A percentile compares a stretch with the other conserved stretches of the same genome.
phyloP scores from a whole-genome alignment of 305 asterid species.

The Fraxinus xanthoxyloides region DNA sequence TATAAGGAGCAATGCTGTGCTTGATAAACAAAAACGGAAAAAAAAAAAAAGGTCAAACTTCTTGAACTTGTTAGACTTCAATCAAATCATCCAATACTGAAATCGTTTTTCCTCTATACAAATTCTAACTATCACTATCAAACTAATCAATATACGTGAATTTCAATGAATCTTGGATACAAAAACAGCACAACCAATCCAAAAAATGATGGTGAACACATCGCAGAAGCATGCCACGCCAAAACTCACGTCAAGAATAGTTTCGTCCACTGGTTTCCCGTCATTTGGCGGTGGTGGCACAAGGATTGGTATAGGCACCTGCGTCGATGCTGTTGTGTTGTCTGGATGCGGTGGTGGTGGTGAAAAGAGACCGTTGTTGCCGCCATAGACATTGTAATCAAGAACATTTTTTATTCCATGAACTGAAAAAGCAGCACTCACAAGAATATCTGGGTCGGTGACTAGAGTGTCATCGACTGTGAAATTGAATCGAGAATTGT shows the following conservation, averaged over 20 bases:
- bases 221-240: constrained; percentile 16
- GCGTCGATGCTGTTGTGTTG: neutral
- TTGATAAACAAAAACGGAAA: no score
- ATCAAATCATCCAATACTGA: neutral
- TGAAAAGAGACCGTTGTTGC: neutral
- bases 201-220: neutral
- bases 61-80: neutral
- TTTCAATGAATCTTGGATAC: constrained; percentile 10
- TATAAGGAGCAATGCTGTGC: no score
- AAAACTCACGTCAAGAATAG: neutral
- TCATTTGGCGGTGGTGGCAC: constrained; percentile 1
- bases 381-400: constrained; percentile 45
- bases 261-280: constrained; percentile 10
- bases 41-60: neutral
- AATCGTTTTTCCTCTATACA: neutral
- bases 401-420: constrained; percentile 54
- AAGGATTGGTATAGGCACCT: neutral
- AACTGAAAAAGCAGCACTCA: constrained; percentile 40
- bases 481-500: constrained; percentile 45
- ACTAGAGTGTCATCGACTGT: constrained; percentile 46
- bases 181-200: neutral
- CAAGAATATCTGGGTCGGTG: constrained; percentile 43
- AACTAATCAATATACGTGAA: neutral
- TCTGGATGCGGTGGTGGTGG: constrained; percentile 35
- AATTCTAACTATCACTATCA: neutral